Base-by-base conservation (phyloP, 352 stramenopile species). In the Phytopythium chamaehyphon region DNA sequence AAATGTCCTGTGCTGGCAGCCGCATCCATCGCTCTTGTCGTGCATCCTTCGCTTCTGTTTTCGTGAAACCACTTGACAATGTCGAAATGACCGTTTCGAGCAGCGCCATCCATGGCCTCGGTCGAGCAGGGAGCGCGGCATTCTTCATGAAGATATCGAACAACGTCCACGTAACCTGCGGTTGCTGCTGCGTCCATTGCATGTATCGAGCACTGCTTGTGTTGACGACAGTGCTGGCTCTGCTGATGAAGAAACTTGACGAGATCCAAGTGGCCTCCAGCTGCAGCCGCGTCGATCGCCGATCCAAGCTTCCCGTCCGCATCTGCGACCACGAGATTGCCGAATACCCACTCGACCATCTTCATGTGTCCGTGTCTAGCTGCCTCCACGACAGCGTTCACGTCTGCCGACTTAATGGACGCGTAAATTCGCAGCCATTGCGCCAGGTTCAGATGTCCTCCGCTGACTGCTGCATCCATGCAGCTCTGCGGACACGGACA, bases 41-140 rank as follows among this genome's bases (percentile, higher is more conserved):
- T 71, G 22, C 65, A 74, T 2, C 65, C 62, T 63, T 74, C 65
- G 4, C 16, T 51, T 2, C 65, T 57, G 47, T 71, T 59, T 22
- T 18, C n/a, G 36, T 74, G 61, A 1, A 74, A 48, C 55, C 57
- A 74, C n/a, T 71, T 31, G 8, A 74, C 61, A 7, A 71, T 49
- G 1, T 65, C 51, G 24, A 71, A 45, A 14, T 68, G 59, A 22
- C 62, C 57, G 11, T 51, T 46, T 2, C 61, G 40, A 11, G 61
- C 62, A 15, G 62, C 65, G 36, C 59, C 64, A 37, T 69, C 51
- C 65, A 74, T 71, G 28, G 65, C 65, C 4, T 63, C 66, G 21
- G 69, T 68, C 8, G 61, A 66, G 18, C 65, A 74, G 1, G 61
- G 61, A 63, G 64, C 65, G 15, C 10, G 56, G 1, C 65, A 49